Evolutionary conservation across 2,329 filamentous ascomycete genomes (phyloP).

Genomic region (Arthroderma sp.): DNA sequence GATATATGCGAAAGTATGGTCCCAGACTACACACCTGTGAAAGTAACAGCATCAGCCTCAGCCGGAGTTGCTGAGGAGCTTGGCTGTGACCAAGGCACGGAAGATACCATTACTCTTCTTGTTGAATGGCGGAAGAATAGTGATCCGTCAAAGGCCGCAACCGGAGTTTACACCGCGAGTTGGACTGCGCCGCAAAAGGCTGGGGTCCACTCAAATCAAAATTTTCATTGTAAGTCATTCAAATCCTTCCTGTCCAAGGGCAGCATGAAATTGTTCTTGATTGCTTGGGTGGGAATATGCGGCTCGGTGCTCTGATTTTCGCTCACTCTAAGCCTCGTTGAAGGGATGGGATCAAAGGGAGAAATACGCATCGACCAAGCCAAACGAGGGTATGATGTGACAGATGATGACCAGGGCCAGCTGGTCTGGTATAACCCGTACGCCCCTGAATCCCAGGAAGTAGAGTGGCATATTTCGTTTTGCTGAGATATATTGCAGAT

Average conservation of each 20-base stretch:
- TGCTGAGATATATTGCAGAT: slow-evolving; percentile 28
- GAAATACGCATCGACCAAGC: slow-evolving; percentile 87
- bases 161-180: slow-evolving; percentile 81
- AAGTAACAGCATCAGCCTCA: slow-evolving; percentile 66
- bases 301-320: neutral
- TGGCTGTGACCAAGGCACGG: slow-evolving; percentile 67
- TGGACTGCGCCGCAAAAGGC: slow-evolving; percentile 91
- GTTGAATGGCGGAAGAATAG: slow-evolving; percentile 73
- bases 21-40: slow-evolving; percentile 61
- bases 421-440: slow-evolving; percentile 78
- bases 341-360: slow-evolving; percentile 62
- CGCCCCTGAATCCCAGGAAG: slow-evolving; percentile 15
- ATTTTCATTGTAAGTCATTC: slow-evolving; percentile 59
- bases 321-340: neutral
- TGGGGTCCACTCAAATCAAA: slow-evolving; percentile 92
- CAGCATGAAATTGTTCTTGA: neutral
- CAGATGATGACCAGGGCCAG: slow-evolving; percentile 54
- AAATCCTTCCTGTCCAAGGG: neutral
- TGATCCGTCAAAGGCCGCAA: slow-evolving; percentile 58
- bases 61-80: slow-evolving; percentile 66
- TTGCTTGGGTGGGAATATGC: neutral
- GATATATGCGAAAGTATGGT: slow-evolving; percentile 92
- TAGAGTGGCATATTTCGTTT: neutral
- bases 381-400: slow-evolving; percentile 86
- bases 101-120: slow-evolving; percentile 84